Percentiles rank a stretch among this genome's conserved stretches.
These are phyloP conservation scores for Naematelia aurantialba DNA, from an alignment of 768 basidiomycete genomes.

Conservation along the genomic window DNA sequence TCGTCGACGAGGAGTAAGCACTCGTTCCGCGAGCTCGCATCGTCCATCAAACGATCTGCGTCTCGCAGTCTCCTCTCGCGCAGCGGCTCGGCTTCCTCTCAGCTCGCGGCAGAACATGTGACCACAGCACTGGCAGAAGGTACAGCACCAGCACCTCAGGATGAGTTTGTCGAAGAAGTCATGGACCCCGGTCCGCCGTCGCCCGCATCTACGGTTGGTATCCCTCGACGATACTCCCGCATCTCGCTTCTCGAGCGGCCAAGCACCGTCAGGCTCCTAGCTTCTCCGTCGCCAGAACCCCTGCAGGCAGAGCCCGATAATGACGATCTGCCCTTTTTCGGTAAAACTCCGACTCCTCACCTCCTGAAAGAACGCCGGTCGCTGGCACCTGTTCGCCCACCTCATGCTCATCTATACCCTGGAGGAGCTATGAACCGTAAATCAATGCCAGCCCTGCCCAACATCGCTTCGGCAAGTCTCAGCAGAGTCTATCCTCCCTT, in stretches of 20 bases:
- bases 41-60: constrained; percentile 17
- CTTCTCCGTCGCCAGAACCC: constrained; percentile 26
- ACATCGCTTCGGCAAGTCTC: constrained; percentile 21
- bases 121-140: not conserved
- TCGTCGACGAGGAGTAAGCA: constrained; percentile 8
- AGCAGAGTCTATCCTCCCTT: constrained; percentile 37
- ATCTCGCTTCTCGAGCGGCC: constrained; percentile 33
- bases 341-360: constrained; percentile 14
- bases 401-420: constrained; percentile 7
- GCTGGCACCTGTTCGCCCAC: constrained; percentile 25
- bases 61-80: constrained; percentile 9
- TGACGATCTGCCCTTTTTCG: constrained; percentile 35
- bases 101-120: constrained; percentile 9
- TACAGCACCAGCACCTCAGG: not conserved
- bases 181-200: constrained; percentile 26
- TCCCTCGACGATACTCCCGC: constrained; percentile 34
- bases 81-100: not conserved
- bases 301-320: constrained; percentile 3
- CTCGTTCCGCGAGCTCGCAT: constrained; percentile 14
- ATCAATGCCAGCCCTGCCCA: constrained; percentile 34
- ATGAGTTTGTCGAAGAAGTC: constrained; percentile 19
- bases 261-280: constrained; percentile 35
- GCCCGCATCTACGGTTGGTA: constrained; percentile 43
- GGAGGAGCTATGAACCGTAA: constrained; percentile 15
- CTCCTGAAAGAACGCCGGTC: constrained; percentile 30